These are phyloP conservation scores for Echium plantagineum DNA, from an alignment of 257 asterid genomes.

Conservation along the genomic window DNA sequence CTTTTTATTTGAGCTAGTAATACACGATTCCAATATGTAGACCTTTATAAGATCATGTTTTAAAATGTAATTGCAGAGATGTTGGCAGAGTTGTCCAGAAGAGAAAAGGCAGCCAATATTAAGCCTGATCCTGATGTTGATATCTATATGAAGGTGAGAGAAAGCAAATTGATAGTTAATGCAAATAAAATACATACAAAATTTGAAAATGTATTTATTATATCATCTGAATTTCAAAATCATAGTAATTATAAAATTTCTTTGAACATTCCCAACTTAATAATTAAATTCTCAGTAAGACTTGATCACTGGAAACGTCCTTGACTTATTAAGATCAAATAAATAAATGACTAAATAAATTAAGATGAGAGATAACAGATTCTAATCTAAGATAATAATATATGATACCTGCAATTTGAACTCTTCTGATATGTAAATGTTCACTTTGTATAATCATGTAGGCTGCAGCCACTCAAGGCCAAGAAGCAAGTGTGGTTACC, in stretches of 20 bases:
- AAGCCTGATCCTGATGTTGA: constrained; percentile 82
- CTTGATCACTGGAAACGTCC: no score
- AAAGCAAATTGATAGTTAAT: not conserved
- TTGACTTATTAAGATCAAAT: no score
- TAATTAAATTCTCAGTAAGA: not conserved
- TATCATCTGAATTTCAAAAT: not conserved
- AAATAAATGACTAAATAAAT: no score
- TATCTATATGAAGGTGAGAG: constrained; percentile 71
- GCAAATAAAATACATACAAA: not conserved
- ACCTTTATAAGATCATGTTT: constrained; percentile 1
- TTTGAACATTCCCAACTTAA: not conserved
- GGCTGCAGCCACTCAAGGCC: constrained; percentile 4
- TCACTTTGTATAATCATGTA: not conserved
- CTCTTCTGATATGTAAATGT: not conserved
- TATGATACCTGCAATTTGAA: not conserved
- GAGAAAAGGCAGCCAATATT: constrained; percentile 80
- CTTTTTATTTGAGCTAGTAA: not conserved
- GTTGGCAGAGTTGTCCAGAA: constrained; percentile 67
- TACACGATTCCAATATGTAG: not conserved
- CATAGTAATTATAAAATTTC: not conserved
- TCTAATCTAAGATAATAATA: not conserved
- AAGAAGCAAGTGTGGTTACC: not conserved
- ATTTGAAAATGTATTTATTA: not conserved
- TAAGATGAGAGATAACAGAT: no score
- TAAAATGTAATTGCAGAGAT: constrained; percentile 32